Base-by-base conservation (phyloP, 2,329 filamentous ascomycete species). In the Diaporthe sp. region DNA sequence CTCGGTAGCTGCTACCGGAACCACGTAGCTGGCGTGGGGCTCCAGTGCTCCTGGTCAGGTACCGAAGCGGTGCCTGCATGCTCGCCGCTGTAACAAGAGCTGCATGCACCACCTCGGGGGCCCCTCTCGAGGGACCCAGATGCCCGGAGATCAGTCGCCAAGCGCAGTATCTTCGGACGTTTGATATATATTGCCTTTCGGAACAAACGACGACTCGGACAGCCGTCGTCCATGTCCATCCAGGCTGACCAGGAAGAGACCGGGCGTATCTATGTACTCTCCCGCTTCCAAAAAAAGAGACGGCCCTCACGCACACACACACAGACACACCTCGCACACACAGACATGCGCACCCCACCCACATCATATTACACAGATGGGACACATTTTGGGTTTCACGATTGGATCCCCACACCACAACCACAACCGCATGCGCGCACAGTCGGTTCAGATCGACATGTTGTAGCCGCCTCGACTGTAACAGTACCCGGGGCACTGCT, bases 1-100 rank as follows among this genome's bases (percentile, higher is more conserved):
- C 70, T 76, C 75, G 75, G 75, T 75, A 73, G 57, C 68, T 65
- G 25, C 73, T 75, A 76, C 75, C 73, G 75, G 74, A 60, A 76
- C 71, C 47, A 68, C 34, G 39, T 31, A 31, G 31, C 31, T 31
- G 31, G 31, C 31, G 31, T 68, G 20, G 63, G 65, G 47, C 47
- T 22, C 34, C 63, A 53, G 63, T 31, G 65, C 65, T n/a, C 22
- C 47, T 53, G 65, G 65, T 39, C 13, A 53, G 47, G 65, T 68
- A 53, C 65, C 47, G 65, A 70, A 42, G 65, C 65, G 34, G 65
- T 34, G 65, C 65, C 49, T 55, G 49, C 49, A 70, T 70, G 34
- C 65, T 28, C 22, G 34, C 49, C 34, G n/a, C 65, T 70, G 65
- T 55, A 70, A 53, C 65, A 70, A 53, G 49, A 55, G 61, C 65